phyloP scores from a whole-genome alignment of 1,284 basidiomycete genomes.

The Coriolopsis trogii region DNA sequence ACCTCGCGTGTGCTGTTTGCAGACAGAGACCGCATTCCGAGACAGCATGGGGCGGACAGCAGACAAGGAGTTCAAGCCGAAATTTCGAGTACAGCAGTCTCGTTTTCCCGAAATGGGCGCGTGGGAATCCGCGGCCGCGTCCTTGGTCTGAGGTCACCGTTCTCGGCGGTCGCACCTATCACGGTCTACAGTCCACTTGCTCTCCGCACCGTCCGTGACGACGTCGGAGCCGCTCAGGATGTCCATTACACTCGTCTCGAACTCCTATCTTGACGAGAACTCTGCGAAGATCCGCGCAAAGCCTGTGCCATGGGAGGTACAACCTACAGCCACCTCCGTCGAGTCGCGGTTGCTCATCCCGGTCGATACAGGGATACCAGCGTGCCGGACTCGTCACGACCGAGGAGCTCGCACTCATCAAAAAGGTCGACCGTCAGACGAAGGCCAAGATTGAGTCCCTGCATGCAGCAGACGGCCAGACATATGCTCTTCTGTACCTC shows the following conservation, averaged over 20 bases:
- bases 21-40: slow-evolving; percentile 37
- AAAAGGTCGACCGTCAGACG: slow-evolving; percentile 86
- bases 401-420: slow-evolving; percentile 90
- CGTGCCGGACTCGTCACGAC: slow-evolving; percentile 89
- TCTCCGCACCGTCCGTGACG: slow-evolving; percentile 1
- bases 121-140: slow-evolving; percentile 15
- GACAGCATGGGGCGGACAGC: slow-evolving; percentile 38
- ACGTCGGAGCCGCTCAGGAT: slow-evolving; percentile 38
- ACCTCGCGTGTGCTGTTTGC: slow-evolving; percentile 38
- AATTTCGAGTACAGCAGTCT: slow-evolving; percentile 12
- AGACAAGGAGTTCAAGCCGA: slow-evolving; percentile 19
- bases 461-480: slow-evolving; percentile 76
- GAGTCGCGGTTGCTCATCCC: slow-evolving; percentile 35
- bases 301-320: slow-evolving; percentile 95
- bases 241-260: slow-evolving; percentile 86
- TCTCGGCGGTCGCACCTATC: slow-evolving; percentile 10
- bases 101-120: slow-evolving; percentile 14
- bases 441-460: slow-evolving; percentile 73
- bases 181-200: background rate
- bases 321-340: slow-evolving; percentile 8
- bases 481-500: slow-evolving; percentile 90
- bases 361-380: slow-evolving; percentile 76
- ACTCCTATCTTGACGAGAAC: slow-evolving; percentile 85
- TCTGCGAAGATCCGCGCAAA: slow-evolving; percentile 88
- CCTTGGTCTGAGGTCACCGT: slow-evolving; percentile 22